Percentiles rank a stretch among this genome's conserved stretches.
phyloP scores from a whole-genome alignment of 176 grass and related monocot species.

The Olyra latifolia region DNA sequence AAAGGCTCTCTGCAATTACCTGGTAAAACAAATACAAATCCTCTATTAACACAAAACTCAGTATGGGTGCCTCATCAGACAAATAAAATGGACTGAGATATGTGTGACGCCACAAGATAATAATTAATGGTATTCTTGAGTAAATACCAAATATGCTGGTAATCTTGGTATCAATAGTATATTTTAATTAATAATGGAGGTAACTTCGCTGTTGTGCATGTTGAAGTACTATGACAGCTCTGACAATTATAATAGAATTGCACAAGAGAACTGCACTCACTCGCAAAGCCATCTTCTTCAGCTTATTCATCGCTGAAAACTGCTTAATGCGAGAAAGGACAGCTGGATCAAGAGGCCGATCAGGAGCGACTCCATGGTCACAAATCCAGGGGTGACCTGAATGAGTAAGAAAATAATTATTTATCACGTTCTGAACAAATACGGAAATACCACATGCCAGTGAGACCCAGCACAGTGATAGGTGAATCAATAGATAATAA shows the following conservation, averaged over 20 bases:
- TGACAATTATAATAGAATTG: not conserved
- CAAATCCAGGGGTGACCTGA: constrained; percentile 80
- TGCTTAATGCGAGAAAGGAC: constrained; percentile 78
- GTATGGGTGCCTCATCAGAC: not conserved
- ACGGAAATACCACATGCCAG: not conserved
- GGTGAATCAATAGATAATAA: constrained; percentile 6
- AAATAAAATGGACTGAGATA: not conserved
- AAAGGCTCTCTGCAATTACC: constrained; percentile 85
- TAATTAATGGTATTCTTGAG: not conserved
- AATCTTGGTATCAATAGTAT: constrained; percentile 8
- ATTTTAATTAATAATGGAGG: not conserved
- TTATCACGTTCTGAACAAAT: not conserved
- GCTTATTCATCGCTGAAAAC: constrained; percentile 84
- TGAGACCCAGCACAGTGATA: not conserved
- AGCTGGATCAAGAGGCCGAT: constrained; percentile 68
- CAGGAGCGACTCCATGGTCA: constrained; percentile 75
- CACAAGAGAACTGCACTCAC: constrained; percentile 32
- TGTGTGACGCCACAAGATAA: not conserved
- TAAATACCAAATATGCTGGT: constrained; percentile 5
- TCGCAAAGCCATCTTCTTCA: constrained; percentile 86
- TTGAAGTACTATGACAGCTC: constrained; percentile 7
- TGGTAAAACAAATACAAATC: constrained; percentile 32
- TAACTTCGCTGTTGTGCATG: not conserved
- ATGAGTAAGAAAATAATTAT: constrained; percentile 18
- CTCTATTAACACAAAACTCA: constrained; percentile 8